Conservation (phyloP, 495 filamentous ascomycete species). For the Gamarada debralockiae region DNA sequence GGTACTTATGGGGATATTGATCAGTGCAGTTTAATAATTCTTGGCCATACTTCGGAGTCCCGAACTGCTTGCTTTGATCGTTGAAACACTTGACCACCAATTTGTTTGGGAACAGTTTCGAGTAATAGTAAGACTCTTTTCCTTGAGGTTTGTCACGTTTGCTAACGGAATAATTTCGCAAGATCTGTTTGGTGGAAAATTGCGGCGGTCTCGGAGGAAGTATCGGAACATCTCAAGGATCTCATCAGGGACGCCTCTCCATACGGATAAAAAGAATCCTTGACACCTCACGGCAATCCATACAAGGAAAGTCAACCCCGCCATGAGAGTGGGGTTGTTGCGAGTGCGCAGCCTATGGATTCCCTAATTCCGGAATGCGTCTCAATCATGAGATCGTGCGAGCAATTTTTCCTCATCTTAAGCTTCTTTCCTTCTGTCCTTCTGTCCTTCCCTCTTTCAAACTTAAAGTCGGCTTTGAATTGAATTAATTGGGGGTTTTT, state of each 20-base stretch:
- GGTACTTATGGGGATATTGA: too few relatives aligned
- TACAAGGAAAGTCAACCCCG: constrained; percentile 4
- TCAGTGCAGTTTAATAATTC: too few relatives aligned
- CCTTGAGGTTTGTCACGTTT: too few relatives aligned
- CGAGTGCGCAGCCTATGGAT: background rate
- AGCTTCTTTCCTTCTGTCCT: constrained; percentile 5
- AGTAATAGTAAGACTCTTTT: too few relatives aligned
- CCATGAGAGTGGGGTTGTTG: constrained; percentile 6
- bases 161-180: background rate
- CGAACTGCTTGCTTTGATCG: too few relatives aligned
- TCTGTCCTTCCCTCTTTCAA: constrained; percentile 4
- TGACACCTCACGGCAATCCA: background rate
- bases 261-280: constrained; percentile 7
- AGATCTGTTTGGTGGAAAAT: constrained; percentile 12
- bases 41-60: too few relatives aligned
- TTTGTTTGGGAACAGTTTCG: too few relatives aligned
- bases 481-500: too few relatives aligned
- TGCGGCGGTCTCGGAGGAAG: too few relatives aligned
- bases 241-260: constrained; percentile 4
- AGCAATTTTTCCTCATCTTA: constrained; percentile 8
- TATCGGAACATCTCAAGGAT: constrained; percentile 23
- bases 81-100: too few relatives aligned
- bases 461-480: too few relatives aligned
- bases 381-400: background rate
- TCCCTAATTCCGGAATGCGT: background rate